Evolutionary conservation across 345 rosid species (phyloP), one percentile per base, ranked within the genome.

Genomic region (Clarkia xantiana): DNA sequence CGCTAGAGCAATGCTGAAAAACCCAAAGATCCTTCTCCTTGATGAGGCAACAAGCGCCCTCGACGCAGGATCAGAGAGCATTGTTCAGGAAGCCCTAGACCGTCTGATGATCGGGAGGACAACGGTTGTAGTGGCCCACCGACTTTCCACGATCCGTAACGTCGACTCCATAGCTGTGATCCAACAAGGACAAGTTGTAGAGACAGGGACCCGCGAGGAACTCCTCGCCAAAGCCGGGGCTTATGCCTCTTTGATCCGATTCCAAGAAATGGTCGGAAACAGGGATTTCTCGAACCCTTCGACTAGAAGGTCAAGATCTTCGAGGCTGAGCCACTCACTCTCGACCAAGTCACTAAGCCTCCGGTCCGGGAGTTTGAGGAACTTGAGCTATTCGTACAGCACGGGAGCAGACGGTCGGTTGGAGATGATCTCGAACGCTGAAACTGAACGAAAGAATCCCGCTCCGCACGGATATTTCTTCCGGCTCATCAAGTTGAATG

Each of bases 11-110:
- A 87, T 91, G 96, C 54, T 91, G 63, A 91, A 91, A 71, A 70
- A 91, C 50, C 99, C 99, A 0, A 91, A 80, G 76, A 78, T 91
- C 71, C 81, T 91, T 36, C 94, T 91, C 44, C 84, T 91, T 3
- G 99, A 91, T 61, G 99, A 91, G 74, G 99, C 99, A 55, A 91
- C 99, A 11, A 91, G 99, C 18, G 99, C 99, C 3, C 99, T 91
- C 18, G 99, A 91, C 65, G 95, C 96, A 18, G 64, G 99, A 66
- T 91, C 99, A 5, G 99, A 87, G 71, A 87, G 86, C 77, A 86
- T 91, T 48, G 99, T 91, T 62, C 99, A 91, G 58, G 99, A 91
- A 71, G 96, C 99, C 40, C 71, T 91, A 22, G 99, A 91, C 52
- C 89, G 96, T 45, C 83, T 91, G 41, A 91, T 87, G 96, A 86